Evolutionary conservation across 805 yeast species (phyloP).

Genomic region (Lipomyces anomalus): DNA sequence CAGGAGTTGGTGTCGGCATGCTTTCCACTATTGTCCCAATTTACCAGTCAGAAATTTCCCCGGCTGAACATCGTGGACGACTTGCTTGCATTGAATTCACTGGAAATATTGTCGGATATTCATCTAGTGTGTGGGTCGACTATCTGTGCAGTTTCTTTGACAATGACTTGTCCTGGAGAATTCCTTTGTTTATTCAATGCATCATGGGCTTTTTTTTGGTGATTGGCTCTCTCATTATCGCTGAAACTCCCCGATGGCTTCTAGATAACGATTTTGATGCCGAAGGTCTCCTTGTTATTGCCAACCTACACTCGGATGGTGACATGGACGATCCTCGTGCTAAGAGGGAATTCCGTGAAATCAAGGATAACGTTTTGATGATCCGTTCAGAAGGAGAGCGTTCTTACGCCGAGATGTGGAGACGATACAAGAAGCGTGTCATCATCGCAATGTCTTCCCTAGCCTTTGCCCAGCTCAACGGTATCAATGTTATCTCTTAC

Average conservation of each 20-base stretch:
- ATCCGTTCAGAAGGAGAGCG: conserved; percentile 77
- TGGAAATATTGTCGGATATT: conserved; percentile 77
- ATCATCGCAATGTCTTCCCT: conserved; percentile 86
- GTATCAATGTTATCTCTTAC: conserved; percentile 86
- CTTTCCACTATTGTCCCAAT: conserved; percentile 80
- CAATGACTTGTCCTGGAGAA: conserved; percentile 64
- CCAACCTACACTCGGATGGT: conserved; percentile 75
- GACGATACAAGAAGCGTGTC: conserved; percentile 67
- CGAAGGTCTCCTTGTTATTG: conserved; percentile 81
- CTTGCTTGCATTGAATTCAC: conserved; percentile 84
- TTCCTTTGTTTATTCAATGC: conserved; percentile 73
- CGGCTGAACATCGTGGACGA: conserved; percentile 78
- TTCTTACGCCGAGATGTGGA: conserved; percentile 69
- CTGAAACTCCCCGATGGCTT: conserved; percentile 89
- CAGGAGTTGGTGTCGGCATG: conserved; percentile 85
- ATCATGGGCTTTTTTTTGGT: conserved; percentile 63
- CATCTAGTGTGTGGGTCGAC: conserved; percentile 82
- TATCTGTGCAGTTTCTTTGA: conserved; percentile 64
- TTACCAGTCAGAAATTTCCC: conserved; percentile 83
- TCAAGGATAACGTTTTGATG: conserved; percentile 72
- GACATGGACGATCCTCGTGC: conserved; percentile 66
- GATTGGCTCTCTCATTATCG: conserved; percentile 69
- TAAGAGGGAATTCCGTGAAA: conserved; percentile 65
- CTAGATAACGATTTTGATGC: conserved; percentile 69
- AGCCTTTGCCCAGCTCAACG: conserved; percentile 88